Percentiles rank a stretch among this genome's conserved stretches.
Evolutionary conservation across 192 early-diverging fungal genomes (phyloP).

Genomic region (Spizellomyces punctatus): DNA sequence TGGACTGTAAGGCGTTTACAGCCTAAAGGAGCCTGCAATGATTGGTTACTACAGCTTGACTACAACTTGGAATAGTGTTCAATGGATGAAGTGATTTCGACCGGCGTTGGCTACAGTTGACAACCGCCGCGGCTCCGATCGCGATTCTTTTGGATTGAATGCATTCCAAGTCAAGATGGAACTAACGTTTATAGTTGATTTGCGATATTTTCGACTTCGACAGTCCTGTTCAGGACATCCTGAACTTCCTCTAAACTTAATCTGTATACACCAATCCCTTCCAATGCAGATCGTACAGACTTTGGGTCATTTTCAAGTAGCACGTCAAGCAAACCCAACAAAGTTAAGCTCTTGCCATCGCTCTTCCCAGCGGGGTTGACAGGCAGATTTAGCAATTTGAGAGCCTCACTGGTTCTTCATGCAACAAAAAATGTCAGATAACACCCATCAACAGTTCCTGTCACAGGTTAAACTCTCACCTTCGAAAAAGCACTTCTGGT

Average conservation of each 20-base stretch:
- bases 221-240: conserved; percentile 18
- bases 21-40: no score
- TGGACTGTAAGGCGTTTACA: no score
- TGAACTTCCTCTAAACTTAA: conserved; percentile 10
- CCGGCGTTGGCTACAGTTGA: no score
- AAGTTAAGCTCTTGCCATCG: background rate
- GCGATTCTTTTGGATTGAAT: no score
- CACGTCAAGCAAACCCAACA: conserved; percentile 2
- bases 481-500: conserved; percentile 18
- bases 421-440: no score
- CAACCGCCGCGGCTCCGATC: no score
- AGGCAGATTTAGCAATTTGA: conserved; percentile 15
- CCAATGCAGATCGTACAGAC: background rate
- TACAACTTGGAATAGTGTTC: no score
- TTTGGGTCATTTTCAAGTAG: conserved; percentile 13
- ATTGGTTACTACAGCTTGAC: no score
- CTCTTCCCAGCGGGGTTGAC: background rate
- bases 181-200: background rate
- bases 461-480: background rate
- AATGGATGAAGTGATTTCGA: no score
- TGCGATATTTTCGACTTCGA: conserved; percentile 16
- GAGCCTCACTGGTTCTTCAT: conserved; percentile 10
- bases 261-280: conserved; percentile 19
- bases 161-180: background rate
- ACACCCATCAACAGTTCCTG: background rate